Base-by-base conservation (phyloP, 2,329 filamentous ascomycete genomes). In the Gaeumannomyces sp. region DNA sequence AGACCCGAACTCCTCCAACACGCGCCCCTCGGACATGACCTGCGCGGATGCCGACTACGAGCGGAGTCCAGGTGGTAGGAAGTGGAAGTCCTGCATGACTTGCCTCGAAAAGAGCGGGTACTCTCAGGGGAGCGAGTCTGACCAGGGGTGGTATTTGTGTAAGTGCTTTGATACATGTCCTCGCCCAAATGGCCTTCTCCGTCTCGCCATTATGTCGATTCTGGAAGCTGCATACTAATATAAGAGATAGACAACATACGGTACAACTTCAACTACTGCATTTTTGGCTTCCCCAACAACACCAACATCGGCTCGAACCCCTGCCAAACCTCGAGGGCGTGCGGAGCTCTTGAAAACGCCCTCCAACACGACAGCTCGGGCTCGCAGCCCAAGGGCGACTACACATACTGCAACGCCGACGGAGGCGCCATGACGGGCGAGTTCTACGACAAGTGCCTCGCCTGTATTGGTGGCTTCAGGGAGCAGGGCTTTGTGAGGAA, bases 101-200 rank as follows among this genome's bases (percentile, higher is more conserved):
- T 86, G 83, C 69, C 74, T 86, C 33, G 80, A 85, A 69, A 78
- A 77, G 33, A 85, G 83, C 72, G 76, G 75, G 13, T 84, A 79
- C 66, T 71, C 75, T 3, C 74, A 80, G 50, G 81, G 78, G 1
- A 65, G 66, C 8, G 82, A 85, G 72, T 85, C 73, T 64, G 83
- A 86, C 67, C 81, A 83, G 66, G 75, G 77, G 61, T 85, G 83
- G 83, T 85, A 85, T 67, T 69, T 85, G 59, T 84, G 83, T 85
- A 77, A 74, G 83, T 74, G 14, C 10, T 16, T 19, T 64, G 60
- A 33, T 33, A 25, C 50, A 16, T 16, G 19, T 22, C 35, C 14
- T 16, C 11, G 11, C 11, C 4, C 13, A 2, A 38, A 14, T 38
- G 2, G 13, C 35, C 11, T 38, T 38, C 8, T 58, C 11, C 11